phyloP scores from a whole-genome alignment of 345 rosid species.

The Gossypium longicalyx region DNA sequence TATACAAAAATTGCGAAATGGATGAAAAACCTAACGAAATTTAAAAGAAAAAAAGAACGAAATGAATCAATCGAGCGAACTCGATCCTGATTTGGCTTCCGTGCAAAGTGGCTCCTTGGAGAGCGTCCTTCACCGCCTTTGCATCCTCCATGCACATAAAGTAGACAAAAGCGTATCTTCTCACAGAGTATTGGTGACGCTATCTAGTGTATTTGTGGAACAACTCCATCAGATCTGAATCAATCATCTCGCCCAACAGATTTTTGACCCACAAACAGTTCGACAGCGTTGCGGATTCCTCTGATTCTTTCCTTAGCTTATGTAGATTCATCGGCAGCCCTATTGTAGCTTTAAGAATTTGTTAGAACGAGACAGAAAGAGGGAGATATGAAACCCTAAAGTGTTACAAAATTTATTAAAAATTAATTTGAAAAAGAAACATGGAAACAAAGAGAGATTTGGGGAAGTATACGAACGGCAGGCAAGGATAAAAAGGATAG shows the following conservation, averaged over 20 bases:
- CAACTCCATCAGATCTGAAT: conserved; percentile 56
- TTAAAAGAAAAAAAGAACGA: conserved; percentile 64
- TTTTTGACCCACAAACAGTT: conserved; percentile 84
- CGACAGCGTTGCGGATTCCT: conserved; percentile 41
- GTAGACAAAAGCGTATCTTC: conserved; percentile 75
- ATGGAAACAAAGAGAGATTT: not conserved
- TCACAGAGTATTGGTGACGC: conserved; percentile 47
- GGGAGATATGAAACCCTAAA: conserved; percentile 1
- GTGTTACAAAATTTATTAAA: not conserved
- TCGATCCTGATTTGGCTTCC: conserved; percentile 73
- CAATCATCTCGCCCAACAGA: conserved; percentile 44
- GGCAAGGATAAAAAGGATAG: not conserved
- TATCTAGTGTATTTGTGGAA: conserved; percentile 61
- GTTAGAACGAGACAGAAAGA: not conserved
- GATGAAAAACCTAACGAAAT: conserved; percentile 26
- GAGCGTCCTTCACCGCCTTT: conserved; percentile 59
- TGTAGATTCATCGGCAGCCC: conserved; percentile 35
- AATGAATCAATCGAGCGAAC: conserved; percentile 98
- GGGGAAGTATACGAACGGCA: not conserved
- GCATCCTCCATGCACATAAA: conserved; percentile 82
- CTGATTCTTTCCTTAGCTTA: conserved; percentile 32
- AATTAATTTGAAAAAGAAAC: too few relatives aligned
- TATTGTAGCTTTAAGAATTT: conserved; percentile 23
- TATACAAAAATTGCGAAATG: conserved; percentile 7
- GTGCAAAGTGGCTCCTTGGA: conserved; percentile 41